Percentiles rank a stretch among this genome's conserved stretches.
These are phyloP conservation scores for Ophiocordyceps camponoti-floridani DNA, from an alignment of 2,329 filamentous ascomycete genomes.

Conservation along the genomic window DNA sequence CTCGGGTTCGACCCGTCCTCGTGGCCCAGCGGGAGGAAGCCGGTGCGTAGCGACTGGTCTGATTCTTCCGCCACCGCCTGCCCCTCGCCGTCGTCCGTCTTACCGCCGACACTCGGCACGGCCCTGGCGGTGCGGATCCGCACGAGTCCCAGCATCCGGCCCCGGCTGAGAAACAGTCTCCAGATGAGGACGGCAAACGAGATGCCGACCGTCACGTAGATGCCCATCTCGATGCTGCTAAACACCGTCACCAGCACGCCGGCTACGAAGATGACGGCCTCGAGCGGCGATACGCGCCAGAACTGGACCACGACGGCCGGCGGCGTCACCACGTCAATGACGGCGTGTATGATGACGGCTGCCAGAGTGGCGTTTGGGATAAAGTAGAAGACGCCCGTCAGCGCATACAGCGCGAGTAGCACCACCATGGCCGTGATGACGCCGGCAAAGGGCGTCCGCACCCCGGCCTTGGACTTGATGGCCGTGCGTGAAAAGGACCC, in stretches of 20 bases:
- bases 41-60: conserved; percentile 17
- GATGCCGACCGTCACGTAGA: conserved; percentile 61
- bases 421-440: conserved; percentile 71
- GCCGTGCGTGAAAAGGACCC: conserved; percentile 83
- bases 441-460: conserved; percentile 72
- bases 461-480: conserved; percentile 88
- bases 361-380: conserved; percentile 63
- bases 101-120: conserved; percentile 41
- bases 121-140: conserved; percentile 71
- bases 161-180: conserved; percentile 61
- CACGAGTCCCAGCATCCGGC: conserved; percentile 62
- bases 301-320: conserved; percentile 75
- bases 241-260: conserved; percentile 76
- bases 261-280: conserved; percentile 70
- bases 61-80: conserved; percentile 27
- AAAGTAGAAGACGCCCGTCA: conserved; percentile 74
- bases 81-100: conserved; percentile 1
- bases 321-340: conserved; percentile 69
- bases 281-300: conserved; percentile 68
- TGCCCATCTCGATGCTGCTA: conserved; percentile 63
- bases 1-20: conserved; percentile 31
- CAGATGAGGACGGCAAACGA: conserved; percentile 58
- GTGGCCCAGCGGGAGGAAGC: conserved; percentile 29
- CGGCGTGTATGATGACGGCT: conserved; percentile 80
- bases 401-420: conserved; percentile 66